These are phyloP conservation scores for Lotmaria passim DNA, from an alignment of 208 protist genomes.

Conservation along the genomic window DNA sequence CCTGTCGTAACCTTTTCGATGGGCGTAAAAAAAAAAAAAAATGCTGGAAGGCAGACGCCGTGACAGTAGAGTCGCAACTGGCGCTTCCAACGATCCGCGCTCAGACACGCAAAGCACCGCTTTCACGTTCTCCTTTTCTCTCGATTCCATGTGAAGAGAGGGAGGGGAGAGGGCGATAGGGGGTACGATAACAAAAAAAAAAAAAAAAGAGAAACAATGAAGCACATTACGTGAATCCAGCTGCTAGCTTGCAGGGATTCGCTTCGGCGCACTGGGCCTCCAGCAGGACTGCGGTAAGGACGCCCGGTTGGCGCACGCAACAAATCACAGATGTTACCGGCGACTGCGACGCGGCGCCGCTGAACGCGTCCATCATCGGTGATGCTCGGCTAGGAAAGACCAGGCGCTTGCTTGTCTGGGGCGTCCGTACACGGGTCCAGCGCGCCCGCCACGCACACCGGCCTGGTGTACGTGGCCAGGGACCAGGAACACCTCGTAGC, in stretches of 20 bases:
- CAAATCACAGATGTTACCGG: conserved; percentile 49
- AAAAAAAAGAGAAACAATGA: too few species aligned
- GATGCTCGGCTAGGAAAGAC: conserved; percentile 63
- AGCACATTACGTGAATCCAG: conserved; percentile 13
- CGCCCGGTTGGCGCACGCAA: conserved; percentile 56
- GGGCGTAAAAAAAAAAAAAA: too few species aligned
- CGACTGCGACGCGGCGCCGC: conserved; percentile 20
- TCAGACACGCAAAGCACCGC: too few species aligned
- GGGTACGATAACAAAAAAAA: too few species aligned
- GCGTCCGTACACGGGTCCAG: background rate
- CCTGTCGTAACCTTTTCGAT: too few species aligned
- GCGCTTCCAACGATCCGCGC: too few species aligned
- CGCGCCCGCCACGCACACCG: background rate
- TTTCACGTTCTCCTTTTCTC: too few species aligned
- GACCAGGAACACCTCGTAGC: conserved; percentile 63
- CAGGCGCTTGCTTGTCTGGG: conserved; percentile 15
- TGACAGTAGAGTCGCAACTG: too few species aligned
- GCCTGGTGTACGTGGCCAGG: conserved; percentile 47
- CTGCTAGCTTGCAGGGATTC: conserved; percentile 70
- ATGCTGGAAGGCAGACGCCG: too few species aligned
- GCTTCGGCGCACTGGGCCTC: conserved; percentile 75
- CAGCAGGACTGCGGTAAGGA: conserved; percentile 68
- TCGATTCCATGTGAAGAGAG: too few species aligned
- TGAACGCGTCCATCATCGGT: conserved; percentile 33
- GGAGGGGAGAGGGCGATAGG: too few species aligned